Evolutionary conservation across 192 early-diverging fungal genomes (phyloP), one percentile per base, ranked within the genome.

Genomic region (Mortierella hygrophila): DNA sequence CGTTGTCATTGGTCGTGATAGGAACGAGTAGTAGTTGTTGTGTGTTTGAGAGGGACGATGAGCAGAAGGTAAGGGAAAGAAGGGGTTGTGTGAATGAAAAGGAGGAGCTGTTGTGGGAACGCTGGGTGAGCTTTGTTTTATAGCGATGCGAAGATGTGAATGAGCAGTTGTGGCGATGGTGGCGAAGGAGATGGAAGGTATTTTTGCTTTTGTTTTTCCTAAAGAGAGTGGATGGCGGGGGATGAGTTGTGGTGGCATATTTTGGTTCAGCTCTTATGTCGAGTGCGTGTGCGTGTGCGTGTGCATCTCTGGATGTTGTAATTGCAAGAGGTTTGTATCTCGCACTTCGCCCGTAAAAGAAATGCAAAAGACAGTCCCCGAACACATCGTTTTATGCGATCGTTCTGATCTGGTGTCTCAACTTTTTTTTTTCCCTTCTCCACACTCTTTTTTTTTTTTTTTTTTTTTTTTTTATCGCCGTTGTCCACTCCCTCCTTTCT

Each of bases 1-100:
- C 9, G 47, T 49, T 23, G 75, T 26, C 81, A 82, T 82, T 32
- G 26, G 9, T 65, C 60, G n/a, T 65, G 60, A 32, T 32, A 65
- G 60, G 29, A 26, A 32, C 10, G 29, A 29, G 60, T 26, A 35
- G 60, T 15, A 18, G 49, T 21, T 52, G 49, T 52, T 52, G 18
- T 52, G 21, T 15, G 18, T 52, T 18, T 52, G 49, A 52, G 4
- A 16, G 18, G 18, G 26, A 15, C 60, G 29, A 65, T 65, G 60
- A 65, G 60, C 11, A 32, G 29, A 29, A 29, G n/a, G n/a, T 0
- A 13, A 3, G 23, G 7, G 21, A 26, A 65, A 32, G 60, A 65
- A 11, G 2, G 26, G 26, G n/a, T 26, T 29, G 26, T 29, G 57
- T 35, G 35, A 35, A 35, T 35, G 38, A 65, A 29, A 29, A 9